Evolutionary conservation across 2,329 filamentous ascomycete species (phyloP), one percentile per base, ranked within the genome.

Genomic region (Penicillium sp.): DNA sequence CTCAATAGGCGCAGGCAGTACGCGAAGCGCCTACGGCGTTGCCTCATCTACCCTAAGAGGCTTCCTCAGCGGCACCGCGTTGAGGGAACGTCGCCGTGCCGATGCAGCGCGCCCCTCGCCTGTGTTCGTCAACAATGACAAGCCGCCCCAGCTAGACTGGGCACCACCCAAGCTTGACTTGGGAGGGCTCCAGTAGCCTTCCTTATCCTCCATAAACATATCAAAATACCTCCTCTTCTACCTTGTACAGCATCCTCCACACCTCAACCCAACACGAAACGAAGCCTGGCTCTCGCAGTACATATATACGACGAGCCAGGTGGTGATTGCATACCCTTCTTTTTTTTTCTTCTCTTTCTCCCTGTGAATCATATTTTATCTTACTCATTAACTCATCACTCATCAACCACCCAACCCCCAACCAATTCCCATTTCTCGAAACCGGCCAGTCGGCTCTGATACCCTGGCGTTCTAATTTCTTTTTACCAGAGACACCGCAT

Each of bases 121-220:
- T n/a, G 65, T 73, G 5, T 75, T 65, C 38, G 65, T 73, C 33
- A 68, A 68, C 19, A 62, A 60, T 31, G 71, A 75, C 42, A 65
- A 64, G 33, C 68, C 74, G 1, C 74, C 74, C 19, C 70, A 66
- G 49, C 61, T 76, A 57, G 69, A 75, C 59, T 76, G 73, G 74
- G 59, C 70, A 33, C 74, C 73, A 7, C 74, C 74, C 13, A 68
- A 74, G 52, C 61, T 76, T 45, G 71, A 75, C 49, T 56, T 75
- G 43, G 66, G 63, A 53, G 65, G 71, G 31, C 61, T 73, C 21
- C 63, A 62, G 21, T 71, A 69, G 60, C 36, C 13, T 36, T 4
- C 33, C 15, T 29, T 17, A 6, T 17, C 21, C 13, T 19, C 12
- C 2, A 25, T n/a, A 41, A 21, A 33, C 43, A 6, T 41, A 41